Conservation (phyloP, 2,329 filamentous ascomycete species). For the Paradendryphiella salina region DNA sequence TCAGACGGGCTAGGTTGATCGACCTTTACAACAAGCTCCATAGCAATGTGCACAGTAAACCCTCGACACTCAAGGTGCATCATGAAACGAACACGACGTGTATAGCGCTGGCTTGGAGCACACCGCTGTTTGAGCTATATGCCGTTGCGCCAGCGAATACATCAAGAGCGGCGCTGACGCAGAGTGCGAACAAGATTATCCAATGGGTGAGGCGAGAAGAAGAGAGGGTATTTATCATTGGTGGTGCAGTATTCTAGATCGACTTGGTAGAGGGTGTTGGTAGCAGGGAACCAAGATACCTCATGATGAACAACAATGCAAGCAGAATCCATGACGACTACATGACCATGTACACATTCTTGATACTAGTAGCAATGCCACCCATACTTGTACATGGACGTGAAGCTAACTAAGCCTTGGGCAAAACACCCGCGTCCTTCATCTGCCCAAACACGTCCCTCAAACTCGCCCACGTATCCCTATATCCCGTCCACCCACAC, state of each 20-base stretch:
- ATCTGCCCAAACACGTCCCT: constrained; percentile 43
- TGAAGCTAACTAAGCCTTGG: constrained; percentile 3
- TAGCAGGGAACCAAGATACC: not conserved
- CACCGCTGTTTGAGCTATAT: constrained; percentile 90
- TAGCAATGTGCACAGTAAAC: constrained; percentile 78
- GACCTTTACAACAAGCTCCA: constrained; percentile 85
- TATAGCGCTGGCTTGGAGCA: constrained; percentile 86
- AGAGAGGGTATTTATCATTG: constrained; percentile 93
- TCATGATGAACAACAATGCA: not conserved
- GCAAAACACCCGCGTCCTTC: constrained; percentile 34
- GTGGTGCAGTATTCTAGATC: constrained; percentile 74
- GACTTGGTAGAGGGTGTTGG: not conserved
- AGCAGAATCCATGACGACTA: too few species aligned
- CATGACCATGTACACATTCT: too few species aligned
- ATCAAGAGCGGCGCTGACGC: constrained; percentile 68
- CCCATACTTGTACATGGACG: not conserved
- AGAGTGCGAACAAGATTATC: constrained; percentile 84
- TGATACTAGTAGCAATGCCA: too few species aligned
- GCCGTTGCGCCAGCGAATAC: constrained; percentile 80
- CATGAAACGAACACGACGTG: constrained; percentile 72
- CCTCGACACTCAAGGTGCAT: constrained; percentile 82
- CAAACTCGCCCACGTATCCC: constrained; percentile 45
- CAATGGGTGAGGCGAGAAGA: constrained; percentile 93
- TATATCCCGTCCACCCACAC: constrained; percentile 50
- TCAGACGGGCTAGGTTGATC: constrained; percentile 52